Base-by-base conservation (phyloP, 306 rosid species). In the Rubus parviflorus region DNA sequence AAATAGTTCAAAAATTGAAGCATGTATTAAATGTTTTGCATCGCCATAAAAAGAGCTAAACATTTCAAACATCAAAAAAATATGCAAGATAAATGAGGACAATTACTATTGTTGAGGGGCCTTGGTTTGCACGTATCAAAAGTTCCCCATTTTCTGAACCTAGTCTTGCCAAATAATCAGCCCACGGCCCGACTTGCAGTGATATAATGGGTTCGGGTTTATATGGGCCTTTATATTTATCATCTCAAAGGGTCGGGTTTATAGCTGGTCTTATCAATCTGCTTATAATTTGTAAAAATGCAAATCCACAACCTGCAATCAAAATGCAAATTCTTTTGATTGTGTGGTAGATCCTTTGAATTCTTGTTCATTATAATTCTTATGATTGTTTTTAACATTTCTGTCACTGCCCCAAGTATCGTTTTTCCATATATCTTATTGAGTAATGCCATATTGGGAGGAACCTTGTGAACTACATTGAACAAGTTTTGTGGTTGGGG, bases 41-140 rank as follows among this genome's bases (percentile, higher is more conserved):
- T 22, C 22, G 42, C 53, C 38, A 38, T 6, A 17, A 68, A 45
- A 25, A 9, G 40, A 40, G 30, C 20, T 16, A 2, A 15, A 35
- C 9, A 30, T 8, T 19, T 48, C 8, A 47, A 51, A 72, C 38
- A 17, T 25, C 30, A 25, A 25, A 25, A 0, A 25, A 43, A 20
- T 16, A 20, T 43, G 17, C 49, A 66, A 68, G 19, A 70, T 51
- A 45, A 63, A 53, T 23, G 67, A n/a, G 61, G 47, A 83, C 66
- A 80, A 20, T 80, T 81, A 94, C 98, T 81, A 67, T 73, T 79
- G 89, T 52, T 49, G 97, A 83, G 81, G 91, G 97, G 79, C 98
- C 98, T 88, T 94, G 97, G 82, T 94, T 94, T 70, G 97, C 96
- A 40, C 98, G 94, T 74, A 94, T 90, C 23, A 90, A 81, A 66